Conservation (phyloP, 768 basidiomycete genomes). For the Lactifluus hygrophoroides region DNA sequence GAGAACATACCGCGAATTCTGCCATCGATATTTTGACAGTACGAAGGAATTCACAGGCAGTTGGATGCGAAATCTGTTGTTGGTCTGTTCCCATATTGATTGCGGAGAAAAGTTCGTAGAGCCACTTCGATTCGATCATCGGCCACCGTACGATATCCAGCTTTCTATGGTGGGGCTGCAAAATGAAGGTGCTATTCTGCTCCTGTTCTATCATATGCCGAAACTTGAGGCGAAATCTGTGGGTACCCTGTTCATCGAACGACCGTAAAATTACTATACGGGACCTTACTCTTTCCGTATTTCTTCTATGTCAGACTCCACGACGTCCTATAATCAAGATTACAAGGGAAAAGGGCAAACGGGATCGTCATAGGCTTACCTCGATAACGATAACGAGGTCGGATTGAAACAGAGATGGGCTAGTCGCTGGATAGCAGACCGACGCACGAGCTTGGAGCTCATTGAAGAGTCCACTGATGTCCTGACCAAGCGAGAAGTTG, state of each 20-base stretch:
- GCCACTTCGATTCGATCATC: slow-evolving; percentile 51
- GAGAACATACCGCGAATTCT: not conserved
- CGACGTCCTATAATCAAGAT: no score
- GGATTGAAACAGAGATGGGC: no score
- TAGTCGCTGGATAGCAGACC: no score
- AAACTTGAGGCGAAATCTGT: slow-evolving; percentile 48
- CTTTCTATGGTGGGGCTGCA: slow-evolving; percentile 47
- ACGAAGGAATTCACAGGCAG: slow-evolving; percentile 41
- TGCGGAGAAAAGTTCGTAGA: slow-evolving; percentile 43
- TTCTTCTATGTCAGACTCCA: slow-evolving; percentile 47
- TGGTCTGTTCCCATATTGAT: slow-evolving; percentile 41
- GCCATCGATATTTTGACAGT: slow-evolving; percentile 10
- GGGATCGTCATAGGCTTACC: no score
- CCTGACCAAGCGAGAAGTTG: slow-evolving; percentile 55
- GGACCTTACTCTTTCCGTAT: slow-evolving; percentile 45
- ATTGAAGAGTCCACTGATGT: slow-evolving; percentile 54
- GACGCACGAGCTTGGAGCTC: slow-evolving; percentile 46
- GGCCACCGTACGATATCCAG: slow-evolving; percentile 58
- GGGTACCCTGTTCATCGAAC: not conserved
- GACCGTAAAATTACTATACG: not conserved
- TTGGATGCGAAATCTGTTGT: slow-evolving; percentile 39
- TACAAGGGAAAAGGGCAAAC: no score
- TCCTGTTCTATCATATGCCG: slow-evolving; percentile 53
- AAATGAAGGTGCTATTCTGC: slow-evolving; percentile 54
- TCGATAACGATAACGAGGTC: no score